phyloP scores from a whole-genome alignment of 192 early-diverging fungal species.

The Rhizophagus clarus region DNA sequence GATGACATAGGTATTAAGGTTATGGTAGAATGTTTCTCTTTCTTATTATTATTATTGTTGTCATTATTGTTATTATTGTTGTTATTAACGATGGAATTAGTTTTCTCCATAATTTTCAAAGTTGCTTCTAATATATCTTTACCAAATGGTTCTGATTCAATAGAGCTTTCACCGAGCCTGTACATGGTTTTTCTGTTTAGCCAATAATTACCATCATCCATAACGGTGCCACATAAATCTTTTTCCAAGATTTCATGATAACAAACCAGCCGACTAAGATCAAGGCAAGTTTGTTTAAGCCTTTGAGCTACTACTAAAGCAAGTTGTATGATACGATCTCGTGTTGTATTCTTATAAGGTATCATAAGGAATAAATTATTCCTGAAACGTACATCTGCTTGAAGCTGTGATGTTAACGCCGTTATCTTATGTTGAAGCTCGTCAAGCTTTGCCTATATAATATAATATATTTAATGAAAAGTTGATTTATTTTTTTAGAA shows the following conservation, averaged over 20 bases:
- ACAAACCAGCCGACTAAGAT: conserved; percentile 66
- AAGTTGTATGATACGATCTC: conserved; percentile 60
- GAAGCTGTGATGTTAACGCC: conserved; percentile 38
- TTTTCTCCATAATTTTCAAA: background rate
- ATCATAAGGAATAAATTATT: conserved; percentile 70
- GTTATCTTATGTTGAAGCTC: conserved; percentile 22
- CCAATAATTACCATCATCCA: conserved; percentile 33
- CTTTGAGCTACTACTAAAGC: conserved; percentile 57
- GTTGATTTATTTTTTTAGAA: too few relatives aligned
- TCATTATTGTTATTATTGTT: background rate
- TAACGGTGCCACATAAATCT: conserved; percentile 33
- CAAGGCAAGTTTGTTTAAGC: conserved; percentile 58
- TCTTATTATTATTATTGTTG: background rate
- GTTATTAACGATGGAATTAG: background rate
- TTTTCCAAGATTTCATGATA: conserved; percentile 71
- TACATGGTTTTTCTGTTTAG: conserved; percentile 17
- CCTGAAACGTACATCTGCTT: conserved; percentile 59
- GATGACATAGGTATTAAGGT: background rate
- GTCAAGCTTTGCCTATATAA: conserved; percentile 25
- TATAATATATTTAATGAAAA: background rate
- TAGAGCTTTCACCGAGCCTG: conserved; percentile 1
- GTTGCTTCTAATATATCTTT: background rate
- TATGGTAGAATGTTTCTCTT: background rate
- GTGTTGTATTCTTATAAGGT: conserved; percentile 62
- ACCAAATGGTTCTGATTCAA: background rate